Conservation (phyloP, 768 basidiomycete genomes). For the Leccinum pellstonianum region DNA sequence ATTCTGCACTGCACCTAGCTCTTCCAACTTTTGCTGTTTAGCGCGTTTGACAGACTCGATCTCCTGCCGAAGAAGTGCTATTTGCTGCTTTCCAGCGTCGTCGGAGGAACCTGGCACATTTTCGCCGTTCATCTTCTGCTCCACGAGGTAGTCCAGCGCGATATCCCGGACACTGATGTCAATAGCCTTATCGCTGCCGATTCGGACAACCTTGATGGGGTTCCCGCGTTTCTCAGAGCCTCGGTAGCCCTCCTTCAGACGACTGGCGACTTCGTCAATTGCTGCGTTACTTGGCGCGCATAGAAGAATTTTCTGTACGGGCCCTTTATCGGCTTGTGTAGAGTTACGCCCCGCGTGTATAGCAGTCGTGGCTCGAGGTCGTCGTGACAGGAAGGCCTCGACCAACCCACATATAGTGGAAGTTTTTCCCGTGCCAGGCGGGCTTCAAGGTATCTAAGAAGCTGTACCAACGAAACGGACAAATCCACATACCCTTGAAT, state of each 20-base stretch:
- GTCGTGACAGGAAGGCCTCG: conserved; percentile 70
- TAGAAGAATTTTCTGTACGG: conserved; percentile 74
- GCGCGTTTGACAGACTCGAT: conserved; percentile 65
- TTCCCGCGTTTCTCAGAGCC: conserved; percentile 51
- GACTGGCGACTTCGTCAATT: conserved; percentile 91
- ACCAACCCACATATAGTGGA: conserved; percentile 97
- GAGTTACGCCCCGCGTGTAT: conserved; percentile 48
- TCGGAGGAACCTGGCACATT: conserved; percentile 39
- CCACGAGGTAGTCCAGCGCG: conserved; percentile 83
- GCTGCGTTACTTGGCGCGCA: conserved; percentile 99
- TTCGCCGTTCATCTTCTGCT: conserved; percentile 59
- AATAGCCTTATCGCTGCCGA: conserved; percentile 75
- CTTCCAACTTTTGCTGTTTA: conserved; percentile 58
- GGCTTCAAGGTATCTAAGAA: conserved; percentile 45
- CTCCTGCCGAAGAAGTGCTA: conserved; percentile 59
- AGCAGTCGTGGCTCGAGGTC: conserved; percentile 46
- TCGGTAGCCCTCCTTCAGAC: conserved; percentile 78
- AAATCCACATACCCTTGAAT: conserved; percentile 83
- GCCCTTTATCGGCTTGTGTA: conserved; percentile 40
- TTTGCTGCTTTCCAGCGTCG: conserved; percentile 56
- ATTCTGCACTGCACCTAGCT: conserved; percentile 55
- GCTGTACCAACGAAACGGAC: background rate
- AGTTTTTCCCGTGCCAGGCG: conserved; percentile 98
- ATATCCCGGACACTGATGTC: conserved; percentile 81
- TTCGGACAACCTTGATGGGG: conserved; percentile 83